phyloP scores from a whole-genome alignment of 2,329 filamentous ascomycete species.

The Pleoardoris graminearum region DNA sequence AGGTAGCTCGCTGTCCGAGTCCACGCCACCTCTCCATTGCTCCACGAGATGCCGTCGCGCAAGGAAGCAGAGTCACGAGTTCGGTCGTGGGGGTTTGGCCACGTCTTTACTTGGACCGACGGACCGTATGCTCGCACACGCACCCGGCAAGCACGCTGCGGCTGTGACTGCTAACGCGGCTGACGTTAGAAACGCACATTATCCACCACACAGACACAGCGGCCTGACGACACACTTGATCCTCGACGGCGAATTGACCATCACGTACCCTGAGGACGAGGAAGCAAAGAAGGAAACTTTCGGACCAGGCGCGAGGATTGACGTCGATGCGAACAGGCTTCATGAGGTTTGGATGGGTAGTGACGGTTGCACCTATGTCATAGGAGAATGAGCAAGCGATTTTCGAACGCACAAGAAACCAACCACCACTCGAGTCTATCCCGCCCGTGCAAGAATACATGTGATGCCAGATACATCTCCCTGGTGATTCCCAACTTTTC shows the following conservation, averaged over 20 bases:
- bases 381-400: constrained; percentile 54
- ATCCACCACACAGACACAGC: constrained; percentile 67
- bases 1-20: constrained; percentile 8
- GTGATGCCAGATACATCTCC: not conserved
- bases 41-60: constrained; percentile 41
- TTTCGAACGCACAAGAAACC: too few species aligned
- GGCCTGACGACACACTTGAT: constrained; percentile 72
- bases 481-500: not conserved
- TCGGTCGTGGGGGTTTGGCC: constrained; percentile 67
- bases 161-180: constrained; percentile 13
- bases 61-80: constrained; percentile 63
- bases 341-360: constrained; percentile 73
- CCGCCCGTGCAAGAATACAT: not conserved
- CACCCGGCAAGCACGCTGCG: not conserved
- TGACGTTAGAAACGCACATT: constrained; percentile 63
- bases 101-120: constrained; percentile 75
- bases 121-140: constrained; percentile 59
- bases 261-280: constrained; percentile 66
- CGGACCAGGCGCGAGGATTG: constrained; percentile 63
- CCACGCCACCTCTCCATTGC: not conserved
- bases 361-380: constrained; percentile 69
- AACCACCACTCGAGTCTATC: too few species aligned
- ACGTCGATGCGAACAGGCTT: constrained; percentile 65
- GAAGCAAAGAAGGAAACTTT: constrained; percentile 61
- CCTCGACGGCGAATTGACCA: constrained; percentile 65